Base-by-base conservation (phyloP, 257 asterid species). In the Gardenia jasminoides region DNA sequence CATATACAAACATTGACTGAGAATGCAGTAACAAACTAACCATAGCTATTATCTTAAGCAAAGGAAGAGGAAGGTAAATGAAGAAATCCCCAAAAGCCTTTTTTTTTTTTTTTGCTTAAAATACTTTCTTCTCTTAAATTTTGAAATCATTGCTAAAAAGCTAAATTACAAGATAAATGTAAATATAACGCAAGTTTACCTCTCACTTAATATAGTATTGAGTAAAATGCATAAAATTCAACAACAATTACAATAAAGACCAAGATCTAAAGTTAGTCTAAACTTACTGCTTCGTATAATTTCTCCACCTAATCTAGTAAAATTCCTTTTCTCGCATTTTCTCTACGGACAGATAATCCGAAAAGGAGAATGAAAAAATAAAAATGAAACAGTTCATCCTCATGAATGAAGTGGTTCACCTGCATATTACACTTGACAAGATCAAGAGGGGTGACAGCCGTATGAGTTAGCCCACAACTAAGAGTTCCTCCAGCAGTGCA, bases 351-450 rank as follows among this genome's bases (percentile, higher is more conserved):
- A 50, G 13, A 26, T 19, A 54, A 20, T 7, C 11, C n/a, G 22
- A 54, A 54, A 54, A 19, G 8, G 1, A 47, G 26, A 58, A 7
- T 16, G 3, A 62, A n/a, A 3, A 12, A 43, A 10, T 2, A 17
- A 26, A 4, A 46, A 28, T 1, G 3, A 1, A 9, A 28, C 26
- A 7, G 20, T 59, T 50, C 30, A 20, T 56, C 10, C 16, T 20
- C n/a, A 22, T 20, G 2, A 2, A 43, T 26, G 7, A 3, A 73
- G 64, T 30, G 44, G 41, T 52, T 44, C 28, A 92, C 98, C 97
- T 93, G 98, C 98, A 93, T 93, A 68, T 92, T 92, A 84, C 98
- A 93, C 89, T 93, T 93, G 92, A 93, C 88, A 33, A 93, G 80
- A 89, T 93, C 98, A 58, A 93, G 96, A 19, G 98, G 98, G 24